Percentiles rank a stretch among this genome's conserved stretches.
phyloP scores from a whole-genome alignment of 2,329 filamentous ascomycete genomes.

The Dothistroma pini region DNA sequence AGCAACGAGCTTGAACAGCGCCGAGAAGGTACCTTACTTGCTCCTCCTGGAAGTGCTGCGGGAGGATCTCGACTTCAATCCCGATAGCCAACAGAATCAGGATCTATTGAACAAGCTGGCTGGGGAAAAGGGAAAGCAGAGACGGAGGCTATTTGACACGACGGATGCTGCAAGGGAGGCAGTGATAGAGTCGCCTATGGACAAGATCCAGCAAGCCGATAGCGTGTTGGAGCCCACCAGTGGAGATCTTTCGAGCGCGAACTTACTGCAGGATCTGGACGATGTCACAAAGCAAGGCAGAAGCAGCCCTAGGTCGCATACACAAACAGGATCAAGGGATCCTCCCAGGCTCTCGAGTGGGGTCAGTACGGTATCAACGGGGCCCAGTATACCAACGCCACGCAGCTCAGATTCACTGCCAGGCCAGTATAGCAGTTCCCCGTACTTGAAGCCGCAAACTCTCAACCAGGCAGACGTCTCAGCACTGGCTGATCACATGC shows the following conservation, averaged over 20 bases:
- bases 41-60: slow-evolving; percentile 79
- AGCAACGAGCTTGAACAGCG: slow-evolving; percentile 80
- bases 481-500: slow-evolving; percentile 80
- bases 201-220: slow-evolving; percentile 50
- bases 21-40: slow-evolving; percentile 79
- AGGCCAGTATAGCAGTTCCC: slow-evolving; percentile 64
- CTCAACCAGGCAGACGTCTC: slow-evolving; percentile 76
- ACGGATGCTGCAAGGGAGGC: slow-evolving; percentile 59
- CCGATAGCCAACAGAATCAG: slow-evolving; percentile 68
- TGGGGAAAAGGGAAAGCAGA: slow-evolving; percentile 59
- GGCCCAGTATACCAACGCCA: slow-evolving; percentile 61
- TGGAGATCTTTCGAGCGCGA: slow-evolving; percentile 72
- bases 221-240: slow-evolving; percentile 81
- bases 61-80: slow-evolving; percentile 80
- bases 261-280: slow-evolving; percentile 57
- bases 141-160: slow-evolving; percentile 51
- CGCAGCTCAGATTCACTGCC: slow-evolving; percentile 56
- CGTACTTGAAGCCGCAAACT: slow-evolving; percentile 49
- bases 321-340: slow-evolving; percentile 23
- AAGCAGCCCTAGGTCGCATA: slow-evolving; percentile 21
- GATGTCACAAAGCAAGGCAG: slow-evolving; percentile 46
- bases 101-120: slow-evolving; percentile 61
- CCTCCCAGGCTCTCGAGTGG: slow-evolving; percentile 59
- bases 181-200: slow-evolving; percentile 41
- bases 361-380: slow-evolving; percentile 57